These are phyloP conservation scores for Cyphellophora europaea DNA, from an alignment of 2,329 filamentous ascomycete species.

Conservation along the genomic window DNA sequence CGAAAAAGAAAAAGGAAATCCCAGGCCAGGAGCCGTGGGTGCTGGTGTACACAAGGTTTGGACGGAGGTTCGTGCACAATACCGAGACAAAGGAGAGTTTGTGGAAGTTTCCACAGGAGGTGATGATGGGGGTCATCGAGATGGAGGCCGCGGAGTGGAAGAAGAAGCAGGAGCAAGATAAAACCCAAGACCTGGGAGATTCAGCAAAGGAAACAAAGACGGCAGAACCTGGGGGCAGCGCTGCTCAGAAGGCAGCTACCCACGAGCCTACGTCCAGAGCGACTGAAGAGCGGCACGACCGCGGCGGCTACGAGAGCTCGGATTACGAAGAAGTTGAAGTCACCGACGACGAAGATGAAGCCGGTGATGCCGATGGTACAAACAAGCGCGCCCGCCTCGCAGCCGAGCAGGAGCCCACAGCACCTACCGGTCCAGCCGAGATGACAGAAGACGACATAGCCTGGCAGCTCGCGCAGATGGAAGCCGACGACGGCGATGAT, in stretches of 20 bases:
- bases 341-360: constrained; percentile 42
- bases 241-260: constrained; percentile 11
- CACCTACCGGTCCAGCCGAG: constrained; percentile 51
- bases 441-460: constrained; percentile 94
- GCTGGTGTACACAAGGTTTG: constrained; percentile 84
- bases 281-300: constrained; percentile 22
- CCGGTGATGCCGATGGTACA: constrained; percentile 14
- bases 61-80: constrained; percentile 85
- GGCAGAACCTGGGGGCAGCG: constrained; percentile 10
- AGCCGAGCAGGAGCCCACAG: constrained; percentile 33
- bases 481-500: constrained; percentile 71
- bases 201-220: constrained; percentile 14
- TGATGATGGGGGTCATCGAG: constrained; percentile 63
- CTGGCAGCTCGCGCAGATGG: constrained; percentile 83
- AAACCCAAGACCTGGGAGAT: constrained; percentile 4
- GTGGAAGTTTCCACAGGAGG: constrained; percentile 86
- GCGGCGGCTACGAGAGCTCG: constrained; percentile 47
- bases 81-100: constrained; percentile 76
- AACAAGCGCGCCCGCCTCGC: constrained; percentile 45
- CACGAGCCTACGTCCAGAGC: constrained; percentile 6
- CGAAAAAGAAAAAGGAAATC: constrained; percentile 68
- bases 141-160: constrained; percentile 66
- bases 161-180: constrained; percentile 35
- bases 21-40: constrained; percentile 81
- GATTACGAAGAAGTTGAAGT: constrained; percentile 75